Percentiles rank a stretch among this genome's conserved stretches.
Evolutionary conservation across 2,329 filamentous ascomycete species (phyloP).

Genomic region (Scortechinia acanthostroma): DNA sequence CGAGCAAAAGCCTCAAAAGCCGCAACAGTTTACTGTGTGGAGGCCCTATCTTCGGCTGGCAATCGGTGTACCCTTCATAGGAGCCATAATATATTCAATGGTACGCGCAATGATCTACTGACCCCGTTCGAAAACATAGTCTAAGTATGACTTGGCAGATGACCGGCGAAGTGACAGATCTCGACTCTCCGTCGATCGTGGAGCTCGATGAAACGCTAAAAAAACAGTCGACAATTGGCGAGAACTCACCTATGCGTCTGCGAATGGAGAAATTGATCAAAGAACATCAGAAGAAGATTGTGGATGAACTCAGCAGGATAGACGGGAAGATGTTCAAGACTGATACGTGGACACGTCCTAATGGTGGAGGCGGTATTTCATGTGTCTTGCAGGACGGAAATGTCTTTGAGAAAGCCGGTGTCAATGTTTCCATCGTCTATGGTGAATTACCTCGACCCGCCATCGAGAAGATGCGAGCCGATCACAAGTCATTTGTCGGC

Average conservation of each 20-base stretch:
- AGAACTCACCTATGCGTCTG: constrained; percentile 85
- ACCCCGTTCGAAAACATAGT: not conserved
- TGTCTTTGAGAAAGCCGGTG: constrained; percentile 94
- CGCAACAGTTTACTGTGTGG: constrained; percentile 16
- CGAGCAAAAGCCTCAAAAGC: not conserved
- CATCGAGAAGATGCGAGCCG: constrained; percentile 85
- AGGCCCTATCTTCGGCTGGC: constrained; percentile 35
- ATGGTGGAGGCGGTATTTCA: constrained; percentile 87
- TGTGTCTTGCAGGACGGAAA: constrained; percentile 94
- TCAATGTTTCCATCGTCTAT: constrained; percentile 92
- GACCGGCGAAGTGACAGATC: constrained; percentile 28
- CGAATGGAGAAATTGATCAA: constrained; percentile 97
- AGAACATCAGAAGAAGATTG: constrained; percentile 82
- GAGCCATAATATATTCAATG: constrained; percentile 39
- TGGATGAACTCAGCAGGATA: constrained; percentile 72
- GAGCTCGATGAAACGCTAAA: constrained; percentile 78
- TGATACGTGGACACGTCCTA: constrained; percentile 80
- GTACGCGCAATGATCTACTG: constrained; percentile 14
- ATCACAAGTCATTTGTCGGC: constrained; percentile 82
- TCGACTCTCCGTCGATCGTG: constrained; percentile 68
- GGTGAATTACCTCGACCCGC: constrained; percentile 79
- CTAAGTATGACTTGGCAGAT: constrained; percentile 20
- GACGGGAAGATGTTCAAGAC: constrained; percentile 76
- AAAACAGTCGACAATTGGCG: constrained; percentile 67
- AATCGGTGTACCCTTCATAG: constrained; percentile 36